Base-by-base conservation (phyloP, 345 rosid genomes). In the Corchorus capsularis region DNA sequence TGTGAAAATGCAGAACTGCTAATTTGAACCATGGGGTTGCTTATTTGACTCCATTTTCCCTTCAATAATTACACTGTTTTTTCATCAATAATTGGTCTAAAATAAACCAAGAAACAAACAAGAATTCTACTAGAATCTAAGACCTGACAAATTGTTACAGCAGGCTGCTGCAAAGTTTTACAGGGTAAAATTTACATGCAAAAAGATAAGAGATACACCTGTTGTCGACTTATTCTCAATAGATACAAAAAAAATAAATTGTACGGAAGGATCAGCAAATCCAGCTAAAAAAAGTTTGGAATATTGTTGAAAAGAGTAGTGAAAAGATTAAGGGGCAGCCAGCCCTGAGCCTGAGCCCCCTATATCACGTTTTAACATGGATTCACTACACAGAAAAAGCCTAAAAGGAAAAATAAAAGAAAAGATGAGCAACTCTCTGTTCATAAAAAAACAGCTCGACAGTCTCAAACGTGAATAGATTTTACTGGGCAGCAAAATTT, bases 261-360 rank as follows among this genome's bases (percentile, higher is more conserved):
- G 79, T 81, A 78, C 69, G 75, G 41, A 35, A 43, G 63, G 27
- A 76, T 37, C 6, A 39, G 57, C 15, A 74, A 27, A 27, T 69
- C 76, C 73, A 77, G 74, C 62, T 64, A 64, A 54, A 69, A 49
- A 60, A 3, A 72, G 59, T 74, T 70, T 77, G 79, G 74, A 71
- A 74, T 53, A 59, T 74, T 74, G 81, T 66, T 19, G 16, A 64
- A 60, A 61, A 27, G 63, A 71, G 20, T 63, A 73, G 71, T 61
- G 57, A 63, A 66, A 71, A 46, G 50, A 37, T 19, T 27, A 27
- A 32, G 78, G 34, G 53, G 76, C 35, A 67, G 77, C 69, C n/a
- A n/a, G n/a, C n/a, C n/a, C n/a, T n/a, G n/a, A n/a, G n/a, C n/a
- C n/a, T n/a, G n/a, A n/a, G n/a, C n/a, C n/a, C 11, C 17, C 69